Percentiles rank a stretch among this genome's conserved stretches.
Conservation (phyloP, 148 eudicot genomes). For the Oxyria digyna region DNA sequence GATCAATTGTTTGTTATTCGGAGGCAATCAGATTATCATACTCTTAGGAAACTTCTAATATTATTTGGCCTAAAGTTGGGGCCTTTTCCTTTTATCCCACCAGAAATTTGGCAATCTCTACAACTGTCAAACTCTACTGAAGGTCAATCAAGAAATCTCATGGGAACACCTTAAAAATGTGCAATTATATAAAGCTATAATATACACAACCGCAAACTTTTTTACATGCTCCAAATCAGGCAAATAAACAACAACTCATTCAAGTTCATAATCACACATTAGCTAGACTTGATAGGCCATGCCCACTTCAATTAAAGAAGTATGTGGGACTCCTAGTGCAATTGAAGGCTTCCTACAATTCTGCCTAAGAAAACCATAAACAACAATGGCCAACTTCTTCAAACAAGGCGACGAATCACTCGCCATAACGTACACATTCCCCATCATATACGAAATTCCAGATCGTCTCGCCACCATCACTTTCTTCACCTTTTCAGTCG, state of each 20-base stretch:
- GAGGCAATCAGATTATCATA: background rate
- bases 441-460: slow-evolving; percentile 33
- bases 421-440: slow-evolving; percentile 25
- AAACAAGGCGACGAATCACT: slow-evolving; percentile 16
- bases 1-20: background rate
- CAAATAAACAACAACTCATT: background rate
- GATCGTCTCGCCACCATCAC: slow-evolving; percentile 23
- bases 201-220: background rate
- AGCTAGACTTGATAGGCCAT: slow-evolving; percentile 25
- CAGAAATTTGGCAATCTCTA: slow-evolving; percentile 1
- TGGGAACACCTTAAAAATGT: background rate
- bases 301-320: slow-evolving; percentile 34
- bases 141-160: no score
- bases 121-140: background rate
- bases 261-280: background rate
- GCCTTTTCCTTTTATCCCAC: background rate
- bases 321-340: slow-evolving; percentile 27
- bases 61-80: background rate
- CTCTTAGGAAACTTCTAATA: background rate
- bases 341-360: slow-evolving; percentile 27
- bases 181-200: background rate
- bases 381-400: slow-evolving; percentile 23
- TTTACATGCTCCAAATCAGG: background rate
- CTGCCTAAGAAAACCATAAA: slow-evolving; percentile 28
- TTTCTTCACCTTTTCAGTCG: slow-evolving; percentile 10